phyloP scores from a whole-genome alignment of 345 rosid species.

The Diplotaxis tenuifolia region DNA sequence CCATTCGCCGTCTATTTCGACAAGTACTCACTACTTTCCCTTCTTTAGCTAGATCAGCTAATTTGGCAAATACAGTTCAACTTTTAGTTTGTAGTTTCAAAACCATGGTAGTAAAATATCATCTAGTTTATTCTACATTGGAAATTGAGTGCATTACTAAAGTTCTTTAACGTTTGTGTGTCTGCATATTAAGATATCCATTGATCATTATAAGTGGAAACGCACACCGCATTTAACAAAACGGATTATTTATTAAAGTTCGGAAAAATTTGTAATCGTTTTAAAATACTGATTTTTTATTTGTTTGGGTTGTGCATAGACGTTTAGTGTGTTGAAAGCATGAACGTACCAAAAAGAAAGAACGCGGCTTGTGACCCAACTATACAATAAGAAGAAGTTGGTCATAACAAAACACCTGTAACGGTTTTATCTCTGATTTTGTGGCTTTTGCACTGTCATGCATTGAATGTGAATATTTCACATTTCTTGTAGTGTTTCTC shows the following conservation, averaged over 20 bases:
- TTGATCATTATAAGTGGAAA: neutral
- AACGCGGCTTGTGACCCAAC: conserved; percentile 21
- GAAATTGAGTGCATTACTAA: neutral
- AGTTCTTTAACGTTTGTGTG: neutral
- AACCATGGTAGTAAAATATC: neutral
- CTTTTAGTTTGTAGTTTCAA: neutral
- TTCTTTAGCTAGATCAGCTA: conserved; percentile 8
- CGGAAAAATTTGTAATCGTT: too few species aligned
- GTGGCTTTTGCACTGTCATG: conserved; percentile 19
- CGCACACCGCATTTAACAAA: neutral
- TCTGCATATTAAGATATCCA: neutral
- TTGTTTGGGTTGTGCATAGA: too few species aligned
- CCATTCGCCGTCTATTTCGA: conserved; percentile 76
- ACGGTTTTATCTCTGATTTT: conserved; percentile 20
- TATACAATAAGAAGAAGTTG: conserved; percentile 16
- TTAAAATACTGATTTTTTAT: too few species aligned
- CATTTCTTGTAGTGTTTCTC: conserved; percentile 3
- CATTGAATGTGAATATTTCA: conserved; percentile 4
- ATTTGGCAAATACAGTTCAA: neutral
- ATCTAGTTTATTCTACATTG: neutral
- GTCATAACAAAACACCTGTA: conserved; percentile 29
- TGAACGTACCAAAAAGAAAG: conserved; percentile 10
- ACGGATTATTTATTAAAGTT: too few species aligned
- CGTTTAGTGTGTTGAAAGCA: neutral
- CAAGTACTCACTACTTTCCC: conserved; percentile 37